Percentiles rank a stretch among this genome's conserved stretches.
Conservation (phyloP, 2,329 filamentous ascomycete genomes). For the Anthostomella pinea region DNA sequence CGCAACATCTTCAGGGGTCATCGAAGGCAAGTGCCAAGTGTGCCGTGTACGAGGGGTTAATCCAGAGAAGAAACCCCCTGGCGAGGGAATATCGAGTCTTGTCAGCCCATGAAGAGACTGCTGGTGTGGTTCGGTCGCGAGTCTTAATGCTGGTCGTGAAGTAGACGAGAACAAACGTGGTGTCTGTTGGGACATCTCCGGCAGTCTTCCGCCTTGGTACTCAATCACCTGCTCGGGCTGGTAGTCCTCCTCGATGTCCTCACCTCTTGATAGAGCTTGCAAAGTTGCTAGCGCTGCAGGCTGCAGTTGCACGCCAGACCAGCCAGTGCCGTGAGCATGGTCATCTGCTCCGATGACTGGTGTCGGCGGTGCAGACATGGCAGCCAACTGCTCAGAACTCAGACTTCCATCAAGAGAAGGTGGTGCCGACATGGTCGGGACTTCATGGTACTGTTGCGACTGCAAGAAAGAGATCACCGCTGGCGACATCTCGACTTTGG, state of each 20-base stretch:
- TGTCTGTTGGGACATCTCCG: constrained; percentile 53
- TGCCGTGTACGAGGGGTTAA: constrained; percentile 72
- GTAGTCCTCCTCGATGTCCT: constrained; percentile 59
- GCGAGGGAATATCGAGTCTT: constrained; percentile 83
- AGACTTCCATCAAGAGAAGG: constrained; percentile 89
- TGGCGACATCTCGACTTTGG: constrained; percentile 72
- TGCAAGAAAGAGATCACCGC: constrained; percentile 70
- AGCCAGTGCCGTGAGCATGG: constrained; percentile 56
- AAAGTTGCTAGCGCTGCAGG: constrained; percentile 78
- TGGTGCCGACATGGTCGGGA: constrained; percentile 74
- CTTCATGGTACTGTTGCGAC: constrained; percentile 56
- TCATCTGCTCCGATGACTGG: constrained; percentile 64
- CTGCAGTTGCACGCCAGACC: constrained; percentile 73
- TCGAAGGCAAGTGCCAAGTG: constrained; percentile 71
- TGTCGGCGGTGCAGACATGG: constrained; percentile 79
- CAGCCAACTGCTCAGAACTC: constrained; percentile 82
- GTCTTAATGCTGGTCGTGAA: constrained; percentile 30
- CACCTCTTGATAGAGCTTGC: constrained; percentile 64
- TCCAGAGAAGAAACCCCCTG: constrained; percentile 86
- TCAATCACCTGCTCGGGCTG: constrained; percentile 56
- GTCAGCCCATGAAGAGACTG: constrained; percentile 70
- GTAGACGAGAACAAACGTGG: constrained; percentile 48
- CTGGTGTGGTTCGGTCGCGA: constrained; percentile 50
- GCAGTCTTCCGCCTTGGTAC: constrained; percentile 41
- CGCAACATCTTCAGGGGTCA: constrained; percentile 50